A percentile compares a stretch with the other conserved stretches of the same genome.
Conservation (phyloP, 345 rosid species). For the Excoecaria cochinchinensis region DNA sequence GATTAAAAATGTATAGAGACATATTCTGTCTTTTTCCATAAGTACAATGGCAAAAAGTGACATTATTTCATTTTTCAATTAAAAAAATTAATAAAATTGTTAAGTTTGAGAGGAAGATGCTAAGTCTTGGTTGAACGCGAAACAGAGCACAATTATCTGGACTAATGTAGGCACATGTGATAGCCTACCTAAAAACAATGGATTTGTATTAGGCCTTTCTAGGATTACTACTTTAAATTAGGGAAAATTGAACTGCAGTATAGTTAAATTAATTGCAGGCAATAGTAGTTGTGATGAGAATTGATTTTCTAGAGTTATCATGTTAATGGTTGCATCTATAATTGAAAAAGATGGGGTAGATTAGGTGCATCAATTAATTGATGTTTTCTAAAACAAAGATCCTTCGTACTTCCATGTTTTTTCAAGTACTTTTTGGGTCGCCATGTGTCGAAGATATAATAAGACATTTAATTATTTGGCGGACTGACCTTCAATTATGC, state of each 20-base stretch:
- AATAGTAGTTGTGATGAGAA: no score
- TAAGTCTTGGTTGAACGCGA: conserved; percentile 12
- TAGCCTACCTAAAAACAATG: not conserved
- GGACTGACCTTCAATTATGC: not conserved
- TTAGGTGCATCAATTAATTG: not conserved
- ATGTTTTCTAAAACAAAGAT: not conserved
- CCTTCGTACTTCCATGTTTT: not conserved
- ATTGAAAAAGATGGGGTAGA: not conserved
- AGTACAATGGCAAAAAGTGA: no score
- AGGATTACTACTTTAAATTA: no score
- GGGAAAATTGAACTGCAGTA: no score
- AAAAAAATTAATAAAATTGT: not conserved
- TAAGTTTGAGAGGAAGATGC: conserved; percentile 18
- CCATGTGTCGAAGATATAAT: not conserved
- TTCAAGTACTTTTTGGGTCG: not conserved
- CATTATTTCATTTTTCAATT: no score
- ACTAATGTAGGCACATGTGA: not conserved
- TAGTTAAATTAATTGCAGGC: no score
- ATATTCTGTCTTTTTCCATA: no score
- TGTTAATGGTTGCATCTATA: not conserved
- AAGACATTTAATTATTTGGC: not conserved
- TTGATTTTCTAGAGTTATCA: no score
- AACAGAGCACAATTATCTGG: conserved; percentile 12
- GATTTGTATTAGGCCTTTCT: not conserved
- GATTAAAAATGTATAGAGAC: no score